A percentile compares a stretch with the other conserved stretches of the same genome.
Evolutionary conservation across 139 green algal species (phyloP).

Genomic region (Micractinium sp.): DNA sequence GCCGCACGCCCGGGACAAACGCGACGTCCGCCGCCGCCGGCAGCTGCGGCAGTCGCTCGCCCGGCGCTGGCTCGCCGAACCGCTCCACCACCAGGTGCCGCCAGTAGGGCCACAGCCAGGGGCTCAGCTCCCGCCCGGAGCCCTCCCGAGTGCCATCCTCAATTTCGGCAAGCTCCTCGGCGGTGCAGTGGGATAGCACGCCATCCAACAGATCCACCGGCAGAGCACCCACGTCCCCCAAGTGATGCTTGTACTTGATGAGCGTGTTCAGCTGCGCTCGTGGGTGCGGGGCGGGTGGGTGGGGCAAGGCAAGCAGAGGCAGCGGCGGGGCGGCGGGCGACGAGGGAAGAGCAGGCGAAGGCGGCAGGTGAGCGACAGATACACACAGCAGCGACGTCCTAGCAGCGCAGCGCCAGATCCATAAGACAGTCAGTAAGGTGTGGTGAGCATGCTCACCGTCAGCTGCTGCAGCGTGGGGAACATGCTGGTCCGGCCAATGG

Average conservation of each 20-base stretch:
- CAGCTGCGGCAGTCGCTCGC: slow-evolving; percentile 3
- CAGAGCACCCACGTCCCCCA: background rate
- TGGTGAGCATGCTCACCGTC: background rate
- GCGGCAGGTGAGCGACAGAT: background rate
- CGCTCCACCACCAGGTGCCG: background rate
- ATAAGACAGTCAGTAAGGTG: background rate
- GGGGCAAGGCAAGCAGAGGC: too few species aligned
- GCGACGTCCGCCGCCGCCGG: slow-evolving; percentile 11
- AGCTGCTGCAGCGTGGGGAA: slow-evolving; percentile 21
- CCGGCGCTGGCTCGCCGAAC: background rate
- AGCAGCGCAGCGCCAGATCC: background rate
- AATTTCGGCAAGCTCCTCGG: slow-evolving; percentile 2
- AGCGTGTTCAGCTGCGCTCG: background rate
- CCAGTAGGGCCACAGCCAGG: slow-evolving; percentile 19
- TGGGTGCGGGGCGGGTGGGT: background rate
- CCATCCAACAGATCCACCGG: slow-evolving; percentile 13
- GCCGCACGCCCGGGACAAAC: background rate
- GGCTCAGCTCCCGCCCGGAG: background rate
- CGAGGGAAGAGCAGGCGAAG: too few species aligned
- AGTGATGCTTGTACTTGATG: background rate
- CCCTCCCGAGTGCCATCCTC: slow-evolving; percentile 29
- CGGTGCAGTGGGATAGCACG: slow-evolving; percentile 14
- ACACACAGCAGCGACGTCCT: too few species aligned
- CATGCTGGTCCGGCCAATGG: background rate
- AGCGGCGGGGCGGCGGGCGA: background rate